Conservation (phyloP, 2,329 filamentous ascomycete species). For the Verticillium klebahnii region DNA sequence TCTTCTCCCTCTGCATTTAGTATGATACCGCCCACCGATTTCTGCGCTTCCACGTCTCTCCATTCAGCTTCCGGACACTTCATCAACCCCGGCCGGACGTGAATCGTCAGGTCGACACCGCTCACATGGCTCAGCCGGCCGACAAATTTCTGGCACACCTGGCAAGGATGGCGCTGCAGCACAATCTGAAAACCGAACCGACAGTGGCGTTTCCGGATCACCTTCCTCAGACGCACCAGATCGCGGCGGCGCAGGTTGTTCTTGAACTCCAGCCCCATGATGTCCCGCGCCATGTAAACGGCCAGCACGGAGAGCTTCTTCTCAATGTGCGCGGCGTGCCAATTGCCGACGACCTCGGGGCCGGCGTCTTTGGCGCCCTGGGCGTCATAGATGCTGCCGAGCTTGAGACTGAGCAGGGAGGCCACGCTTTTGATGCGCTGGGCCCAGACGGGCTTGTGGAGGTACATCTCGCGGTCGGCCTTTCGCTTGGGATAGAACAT, state of each 20-base stretch:
- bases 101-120: background rate
- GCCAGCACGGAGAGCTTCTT: constrained; percentile 32
- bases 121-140: constrained; percentile 1
- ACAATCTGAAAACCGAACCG: constrained; percentile 4
- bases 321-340: constrained; percentile 30
- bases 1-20: background rate
- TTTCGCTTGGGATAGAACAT: background rate
- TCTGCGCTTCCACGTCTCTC: no score
- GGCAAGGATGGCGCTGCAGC: constrained; percentile 5
- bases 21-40: background rate
- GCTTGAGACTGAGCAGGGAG: constrained; percentile 20
- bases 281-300: constrained; percentile 13
- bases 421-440: constrained; percentile 23
- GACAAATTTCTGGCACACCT: constrained; percentile 4
- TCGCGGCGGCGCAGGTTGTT: background rate
- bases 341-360: constrained; percentile 4
- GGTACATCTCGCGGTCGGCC: constrained; percentile 9
- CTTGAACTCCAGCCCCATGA: background rate
- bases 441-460: constrained; percentile 24
- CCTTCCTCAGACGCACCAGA: background rate
- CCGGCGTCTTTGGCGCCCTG: background rate
- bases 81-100: background rate
- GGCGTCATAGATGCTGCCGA: constrained; percentile 23
- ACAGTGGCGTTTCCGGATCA: background rate
- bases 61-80: no score